Base-by-base conservation (phyloP, 1,139 yeast genomes). In the Hemisphaericaspora subhashii region DNA sequence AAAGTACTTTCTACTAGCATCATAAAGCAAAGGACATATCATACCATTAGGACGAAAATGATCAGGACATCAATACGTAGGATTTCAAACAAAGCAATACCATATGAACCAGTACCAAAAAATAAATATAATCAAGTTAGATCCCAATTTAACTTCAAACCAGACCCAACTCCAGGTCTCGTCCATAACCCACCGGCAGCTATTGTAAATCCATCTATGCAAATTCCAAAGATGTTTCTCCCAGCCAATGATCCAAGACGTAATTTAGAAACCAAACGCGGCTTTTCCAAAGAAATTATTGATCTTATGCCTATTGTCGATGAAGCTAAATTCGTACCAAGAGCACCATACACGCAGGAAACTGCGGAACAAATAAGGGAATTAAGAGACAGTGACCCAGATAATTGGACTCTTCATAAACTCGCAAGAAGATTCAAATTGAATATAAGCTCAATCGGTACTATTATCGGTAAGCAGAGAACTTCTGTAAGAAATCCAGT, bases 141-240 rank as follows among this genome's bases (percentile, higher is more conserved):
- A 41, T 71, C 77, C 10, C 63, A 68, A 24, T 71, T 61, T 52
- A 72, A 72, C 53, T 64, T 72, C 55, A 70, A 66, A 51, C 77
- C 77, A 5, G 57, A 53, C 31, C 59, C 61, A 27, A 60, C 66
- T 6, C 62, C 60, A 39, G 76, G 76, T 3, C 56, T 72, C 39
- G 63, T 71, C 20, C 61, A 62, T 48, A 64, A 62, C 40, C 74
- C 74, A 11, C 71, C 74, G 37, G 52, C 66, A 36, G 51, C 67
- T 25, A 51, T 60, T 30, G 33, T 46, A 21, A 44, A 52, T 16
- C 62, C 68, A 21, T 50, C 54, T 9, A 51, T 60, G 38, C 58
- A 55, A 42, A 87, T 95, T 0, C 95, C 96, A 24, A 74, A 74
- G 46, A 81, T 81, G 4, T 87, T 87, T 56, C 63, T 87, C 39